phyloP scores from a whole-genome alignment of 106 monocot species.

The Triglochin maritima region DNA sequence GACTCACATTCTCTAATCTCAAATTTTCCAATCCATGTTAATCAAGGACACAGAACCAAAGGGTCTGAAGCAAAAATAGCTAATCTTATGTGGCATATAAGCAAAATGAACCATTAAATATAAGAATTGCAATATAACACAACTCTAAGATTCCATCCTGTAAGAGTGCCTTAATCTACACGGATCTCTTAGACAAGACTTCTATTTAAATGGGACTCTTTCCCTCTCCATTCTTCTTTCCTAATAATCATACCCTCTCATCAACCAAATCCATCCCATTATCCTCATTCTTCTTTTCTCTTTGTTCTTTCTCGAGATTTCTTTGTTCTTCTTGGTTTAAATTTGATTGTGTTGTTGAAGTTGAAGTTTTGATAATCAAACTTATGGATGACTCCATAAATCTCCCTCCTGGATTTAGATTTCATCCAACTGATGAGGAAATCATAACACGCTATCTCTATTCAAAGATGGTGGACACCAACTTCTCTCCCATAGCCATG shows the following conservation, averaged over 20 bases:
- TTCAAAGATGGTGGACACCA: slow-evolving; percentile 16
- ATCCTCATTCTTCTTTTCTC: not conserved
- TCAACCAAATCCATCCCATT: not conserved
- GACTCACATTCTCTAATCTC: too few relatives aligned
- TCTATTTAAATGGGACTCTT: slow-evolving; percentile 5
- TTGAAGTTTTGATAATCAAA: not conserved
- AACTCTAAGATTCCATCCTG: too few relatives aligned
- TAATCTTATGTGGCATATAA: too few relatives aligned
- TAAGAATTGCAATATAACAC: too few relatives aligned
- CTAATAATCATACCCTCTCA: not conserved
- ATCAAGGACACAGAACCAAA: too few relatives aligned
- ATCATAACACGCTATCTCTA: slow-evolving; percentile 34
- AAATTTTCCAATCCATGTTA: too few relatives aligned
- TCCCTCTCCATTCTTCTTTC: not conserved
- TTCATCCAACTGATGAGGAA: slow-evolving; percentile 49
- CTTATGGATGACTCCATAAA: not conserved
- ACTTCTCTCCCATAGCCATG: slow-evolving; percentile 25
- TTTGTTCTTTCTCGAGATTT: not conserved
- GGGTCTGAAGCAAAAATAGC: too few relatives aligned
- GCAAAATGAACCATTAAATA: too few relatives aligned
- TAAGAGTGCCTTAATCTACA: too few relatives aligned
- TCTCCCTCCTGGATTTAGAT: slow-evolving; percentile 43
- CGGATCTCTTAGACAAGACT: too few relatives aligned
- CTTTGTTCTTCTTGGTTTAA: not conserved
- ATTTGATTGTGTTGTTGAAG: not conserved